phyloP scores from a whole-genome alignment of 805 yeast genomes.

The Starmerella riodocensis region DNA sequence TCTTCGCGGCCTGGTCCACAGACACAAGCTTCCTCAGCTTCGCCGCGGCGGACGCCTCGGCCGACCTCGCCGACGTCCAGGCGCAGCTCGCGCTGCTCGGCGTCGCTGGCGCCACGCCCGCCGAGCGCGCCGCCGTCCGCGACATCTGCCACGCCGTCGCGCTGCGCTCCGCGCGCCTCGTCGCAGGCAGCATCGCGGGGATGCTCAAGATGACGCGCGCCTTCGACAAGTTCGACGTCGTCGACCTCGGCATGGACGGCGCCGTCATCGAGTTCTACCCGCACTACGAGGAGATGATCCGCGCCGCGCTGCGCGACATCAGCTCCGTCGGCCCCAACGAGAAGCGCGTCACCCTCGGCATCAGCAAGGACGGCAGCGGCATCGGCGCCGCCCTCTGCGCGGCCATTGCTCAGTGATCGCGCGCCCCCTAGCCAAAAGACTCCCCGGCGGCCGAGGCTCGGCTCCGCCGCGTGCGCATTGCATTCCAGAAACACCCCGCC shows the following conservation, averaged over 20 bases:
- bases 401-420: conserved; percentile 9
- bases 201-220: conserved; percentile 55
- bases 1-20: conserved; percentile 52
- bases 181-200: conserved; percentile 85
- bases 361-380: conserved; percentile 92
- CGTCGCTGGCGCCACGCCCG: conserved; percentile 43
- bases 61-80: conserved; percentile 33
- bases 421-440: neutral
- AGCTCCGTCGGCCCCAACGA: conserved; percentile 48
- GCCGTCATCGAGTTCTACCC: conserved; percentile 90
- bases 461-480: neutral
- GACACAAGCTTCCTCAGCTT: conserved; percentile 75
- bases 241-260: conserved; percentile 93
- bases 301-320: conserved; percentile 51
- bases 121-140: conserved; percentile 66
- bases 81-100: conserved; percentile 43
- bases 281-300: conserved; percentile 64
- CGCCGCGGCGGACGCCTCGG: conserved; percentile 73
- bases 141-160: conserved; percentile 65
- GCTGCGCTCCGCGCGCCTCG: conserved; percentile 74
- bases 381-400: conserved; percentile 97
- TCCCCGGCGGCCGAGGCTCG: neutral
- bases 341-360: conserved; percentile 58
- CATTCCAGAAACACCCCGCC: neutral
- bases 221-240: conserved; percentile 50